Evolutionary conservation across 331 rosid genomes (phyloP), one percentile per base, ranked within the genome.

Genomic region (Malus hybrid): DNA sequence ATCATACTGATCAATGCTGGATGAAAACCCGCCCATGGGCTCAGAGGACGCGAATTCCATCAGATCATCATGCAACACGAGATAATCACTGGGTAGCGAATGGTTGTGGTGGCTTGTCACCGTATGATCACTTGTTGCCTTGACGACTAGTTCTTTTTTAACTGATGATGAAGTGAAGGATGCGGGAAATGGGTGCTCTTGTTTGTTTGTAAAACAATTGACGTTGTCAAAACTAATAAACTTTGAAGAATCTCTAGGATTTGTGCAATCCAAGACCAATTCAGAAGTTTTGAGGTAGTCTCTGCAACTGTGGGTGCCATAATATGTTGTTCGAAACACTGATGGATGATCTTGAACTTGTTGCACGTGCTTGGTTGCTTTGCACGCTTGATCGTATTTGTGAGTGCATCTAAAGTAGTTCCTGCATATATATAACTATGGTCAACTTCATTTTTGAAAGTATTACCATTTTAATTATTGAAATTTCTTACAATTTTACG

Each of bases 311-410:
- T 93, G 97, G 27, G 50, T 18, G 3, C 91, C 95, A 11, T 80
- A 85, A 82, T 89, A 91, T 3, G 92, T 91, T 10, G 84, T 89
- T 10, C 80, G 85, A 64, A 29, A 93, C 75, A 28, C 39, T n/a
- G 79, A 80, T 5, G 97, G 90, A 54, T 83, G 77, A 18, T 82
- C 88, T 75, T 85, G 64, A 22, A 75, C 71, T 63, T 57, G 67
- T 69, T 91, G 96, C 39, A 91, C 93, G 14, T 89, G 96, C 72
- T 86, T 91, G 27, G 75, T 83, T 55, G 97, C 97, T 32, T 18
- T 34, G 75, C 97, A 93, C 22, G 86, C 83, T 86, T 89, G 86
- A 0, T 89, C 98, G 77, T 24, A 48, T 79, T 91, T 93, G 61
- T 87, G 71, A 2, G 85, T 89, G 83, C 97, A 91, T 28, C 97